Base-by-base conservation (phyloP, 2,329 filamentous ascomycete genomes). In the Dactylellina cionopaga region DNA sequence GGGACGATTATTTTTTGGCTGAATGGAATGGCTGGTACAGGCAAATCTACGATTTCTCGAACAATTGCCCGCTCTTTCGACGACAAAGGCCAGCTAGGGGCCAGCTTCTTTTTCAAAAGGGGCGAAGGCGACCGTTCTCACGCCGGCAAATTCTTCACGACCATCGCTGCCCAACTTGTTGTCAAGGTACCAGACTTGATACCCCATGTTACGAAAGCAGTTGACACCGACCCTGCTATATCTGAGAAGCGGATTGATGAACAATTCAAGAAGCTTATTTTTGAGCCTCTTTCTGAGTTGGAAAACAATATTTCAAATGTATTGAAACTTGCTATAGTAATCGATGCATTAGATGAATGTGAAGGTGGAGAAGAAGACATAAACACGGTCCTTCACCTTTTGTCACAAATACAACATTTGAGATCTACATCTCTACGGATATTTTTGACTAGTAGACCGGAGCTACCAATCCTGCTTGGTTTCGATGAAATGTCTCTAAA, bases 231-330 rank as follows among this genome's bases (percentile, higher is more conserved):
- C 3, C 55, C 55, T 13, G 13, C 10, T 5, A 35, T 60, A 3
- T n/a, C 39, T 7, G 5, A 51, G 3, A 79, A 80, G 44, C 11
- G 71, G 22, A 41, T 80, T 1, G 68, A 56, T 19, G 76, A 82
- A n/a, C 81, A 84, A 24, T 83, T 82, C 65, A 76, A 81, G 1
- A 79, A 79, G 52, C 80, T 84, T 1, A 76, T 83, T 35, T 41
- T 80, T 0, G 22, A 80, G 4, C 82, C 82, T 0, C 64, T 83
- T 0, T 60, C 60, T 37, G 65, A 66, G 27, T 33, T 56, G 43
- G 25, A 39, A 10, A 22, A 3, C 24, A 13, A n/a, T 55, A 13
- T 31, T 24, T 5, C 13, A 1, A n/a, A 17, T 7, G 27, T 15
- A 5, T 49, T 46, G 33, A 41, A 29, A n/a, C 41, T 59, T 17